Evolutionary conservation across 176 grass and related monocot species (phyloP).

Genomic region (Alopecurus myosuroides): DNA sequence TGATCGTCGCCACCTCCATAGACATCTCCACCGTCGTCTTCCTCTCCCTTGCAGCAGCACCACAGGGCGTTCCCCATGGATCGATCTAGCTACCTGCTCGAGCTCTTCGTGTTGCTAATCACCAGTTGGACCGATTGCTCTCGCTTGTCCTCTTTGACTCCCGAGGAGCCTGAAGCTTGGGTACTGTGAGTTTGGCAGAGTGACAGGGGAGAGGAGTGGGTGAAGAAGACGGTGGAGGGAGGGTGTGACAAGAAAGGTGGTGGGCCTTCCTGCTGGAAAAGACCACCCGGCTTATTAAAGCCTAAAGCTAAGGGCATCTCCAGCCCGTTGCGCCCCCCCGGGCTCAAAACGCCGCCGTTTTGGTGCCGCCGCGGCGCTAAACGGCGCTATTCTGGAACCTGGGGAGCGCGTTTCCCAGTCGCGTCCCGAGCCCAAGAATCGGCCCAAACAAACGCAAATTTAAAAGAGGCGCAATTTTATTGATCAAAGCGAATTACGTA

Average conservation of each 20-base stretch:
- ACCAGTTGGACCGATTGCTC: not conserved
- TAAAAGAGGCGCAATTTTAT: no score
- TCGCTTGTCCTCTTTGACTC: not conserved
- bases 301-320: no score
- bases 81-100: not conserved
- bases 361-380: no score
- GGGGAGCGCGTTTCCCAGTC: no score
- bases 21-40: not conserved
- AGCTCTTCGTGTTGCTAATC: not conserved
- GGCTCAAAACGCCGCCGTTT: no score
- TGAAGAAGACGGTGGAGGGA: not conserved
- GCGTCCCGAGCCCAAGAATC: no score
- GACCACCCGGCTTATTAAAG: not conserved
- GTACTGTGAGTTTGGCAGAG: not conserved
- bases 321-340: no score
- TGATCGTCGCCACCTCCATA: not conserved
- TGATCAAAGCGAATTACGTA: no score
- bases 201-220: not conserved
- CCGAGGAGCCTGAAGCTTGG: not conserved
- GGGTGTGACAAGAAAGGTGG: not conserved
- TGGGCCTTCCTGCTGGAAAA: not conserved
- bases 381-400: no score
- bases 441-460: no score
- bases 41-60: constrained; percentile 5
- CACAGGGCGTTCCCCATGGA: constrained; percentile 11